Base-by-base conservation (phyloP, 345 rosid species). In the Acer yangbiense region DNA sequence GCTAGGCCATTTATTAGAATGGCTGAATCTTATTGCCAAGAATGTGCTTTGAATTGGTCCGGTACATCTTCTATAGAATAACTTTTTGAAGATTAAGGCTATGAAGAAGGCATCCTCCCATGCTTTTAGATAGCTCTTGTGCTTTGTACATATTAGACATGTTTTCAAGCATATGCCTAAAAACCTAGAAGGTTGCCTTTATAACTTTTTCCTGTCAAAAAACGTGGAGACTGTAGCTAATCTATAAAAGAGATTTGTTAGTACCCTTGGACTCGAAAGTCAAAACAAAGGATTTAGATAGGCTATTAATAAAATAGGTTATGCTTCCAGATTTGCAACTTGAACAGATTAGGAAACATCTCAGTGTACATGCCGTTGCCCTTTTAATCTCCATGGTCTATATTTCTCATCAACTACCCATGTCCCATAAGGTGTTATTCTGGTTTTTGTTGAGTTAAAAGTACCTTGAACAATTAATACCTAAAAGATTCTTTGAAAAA, bases 241-340 rank as follows among this genome's bases (percentile, higher is more conserved):
- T 57, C 18, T 10, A 29, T 73, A 23, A 17, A 62, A 4, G 17
- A 9, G 61, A 61, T 41, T 14, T 17, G 16, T 61, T 74, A 18
- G 32, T 65, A 63, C 71, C 16, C 23, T 50, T 55, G 44, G 3
- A 65, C 9, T 27, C 44, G 6, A 62, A 74, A 65, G 5, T 27
- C 44, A 10, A 62, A 74, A 27, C 54, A 54, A 27, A 46, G 6
- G 64, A 18, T 20, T 60, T 6, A 60, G 64, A 60, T 60, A n/a
- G 21, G 32, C 12, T 55, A 16, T 41, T 4, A 32, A 7, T 55
- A 54, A 35, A 65, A 55, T 6, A 20, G 27, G 23, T 32, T 17
- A 54, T 32, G 78, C 57, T 20, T 61, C n/a, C 43, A 41, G 55
- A 58, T 57, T 72, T 58, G 67, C 39, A 41, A n/a, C 3, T 74